A percentile compares a stretch with the other conserved stretches of the same genome.
Conservation (phyloP, 2,329 filamentous ascomycete genomes). For the Phaeosphaeriaceae sp. region DNA sequence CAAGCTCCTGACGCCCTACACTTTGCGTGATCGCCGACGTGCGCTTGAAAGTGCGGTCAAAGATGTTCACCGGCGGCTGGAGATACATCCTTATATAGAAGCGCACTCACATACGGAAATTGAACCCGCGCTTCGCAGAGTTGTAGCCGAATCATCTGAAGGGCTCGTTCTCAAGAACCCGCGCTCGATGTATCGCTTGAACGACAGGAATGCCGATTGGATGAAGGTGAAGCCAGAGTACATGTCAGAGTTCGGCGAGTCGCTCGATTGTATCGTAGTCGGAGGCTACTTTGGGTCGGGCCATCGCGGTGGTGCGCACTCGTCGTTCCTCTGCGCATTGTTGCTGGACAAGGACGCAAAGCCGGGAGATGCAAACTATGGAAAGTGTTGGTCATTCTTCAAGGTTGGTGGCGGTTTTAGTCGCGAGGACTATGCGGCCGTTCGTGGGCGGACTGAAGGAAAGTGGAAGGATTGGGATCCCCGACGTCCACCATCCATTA, state of each 20-base stretch:
- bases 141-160: slow-evolving; percentile 86
- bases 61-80: slow-evolving; percentile 76
- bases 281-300: slow-evolving; percentile 94
- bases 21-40: slow-evolving; percentile 77
- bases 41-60: slow-evolving; percentile 77
- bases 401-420: slow-evolving; percentile 96
- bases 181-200: slow-evolving; percentile 81
- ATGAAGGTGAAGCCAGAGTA: slow-evolving; percentile 99
- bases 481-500: slow-evolving; percentile 76
- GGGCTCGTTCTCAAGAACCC: slow-evolving; percentile 95
- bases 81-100: slow-evolving; percentile 76
- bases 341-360: slow-evolving; percentile 75
- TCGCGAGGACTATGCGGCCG: slow-evolving; percentile 81
- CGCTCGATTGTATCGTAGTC: slow-evolving; percentile 85
- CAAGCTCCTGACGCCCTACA: slow-evolving; percentile 78
- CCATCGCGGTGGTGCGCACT: slow-evolving; percentile 78
- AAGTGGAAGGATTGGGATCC: slow-evolving; percentile 90
- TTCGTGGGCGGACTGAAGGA: slow-evolving; percentile 83
- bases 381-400: slow-evolving; percentile 93
- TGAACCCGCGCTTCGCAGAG: slow-evolving; percentile 78
- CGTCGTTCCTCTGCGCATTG: slow-evolving; percentile 90
- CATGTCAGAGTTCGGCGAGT: slow-evolving; percentile 95
- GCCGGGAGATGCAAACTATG: slow-evolving; percentile 61
- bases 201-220: slow-evolving; percentile 94
- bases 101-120: slow-evolving; percentile 75